These are phyloP conservation scores for Chalciporus piperatus DNA, from an alignment of 768 basidiomycete genomes.

Conservation along the genomic window DNA sequence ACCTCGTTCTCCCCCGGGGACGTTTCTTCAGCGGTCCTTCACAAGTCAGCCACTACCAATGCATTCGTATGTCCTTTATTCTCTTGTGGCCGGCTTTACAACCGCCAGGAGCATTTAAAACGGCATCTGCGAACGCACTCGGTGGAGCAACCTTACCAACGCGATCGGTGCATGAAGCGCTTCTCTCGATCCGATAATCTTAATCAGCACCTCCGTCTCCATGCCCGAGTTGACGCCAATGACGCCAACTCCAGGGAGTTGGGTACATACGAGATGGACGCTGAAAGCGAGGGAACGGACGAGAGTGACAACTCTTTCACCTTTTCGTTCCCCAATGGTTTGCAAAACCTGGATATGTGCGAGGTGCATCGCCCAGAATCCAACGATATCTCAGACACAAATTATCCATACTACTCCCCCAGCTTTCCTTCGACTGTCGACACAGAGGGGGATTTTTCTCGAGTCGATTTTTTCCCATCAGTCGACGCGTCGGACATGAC, in stretches of 20 bases:
- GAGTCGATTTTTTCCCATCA: slow-evolving; percentile 18
- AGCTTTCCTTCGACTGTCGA: slow-evolving; percentile 14
- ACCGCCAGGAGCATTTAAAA: slow-evolving; percentile 89
- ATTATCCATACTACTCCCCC: slow-evolving; percentile 22
- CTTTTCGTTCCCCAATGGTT: slow-evolving; percentile 27
- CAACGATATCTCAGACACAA: slow-evolving; percentile 19
- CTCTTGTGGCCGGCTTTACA: slow-evolving; percentile 84
- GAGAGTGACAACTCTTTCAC: slow-evolving; percentile 29
- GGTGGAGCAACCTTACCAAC: slow-evolving; percentile 80
- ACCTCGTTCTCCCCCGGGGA: slow-evolving; percentile 21
- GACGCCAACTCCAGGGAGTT: slow-evolving; percentile 26
- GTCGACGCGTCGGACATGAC: slow-evolving; percentile 24
- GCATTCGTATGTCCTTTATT: slow-evolving; percentile 80
- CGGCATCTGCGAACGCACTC: slow-evolving; percentile 87
- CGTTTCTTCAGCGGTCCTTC: slow-evolving; percentile 18
- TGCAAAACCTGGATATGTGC: slow-evolving; percentile 52
- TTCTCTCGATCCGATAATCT: slow-evolving; percentile 91
- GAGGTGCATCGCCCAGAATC: slow-evolving; percentile 37
- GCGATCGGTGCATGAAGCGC: slow-evolving; percentile 69
- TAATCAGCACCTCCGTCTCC: slow-evolving; percentile 82
- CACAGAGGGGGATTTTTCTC: slow-evolving; percentile 18
- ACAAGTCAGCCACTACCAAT: slow-evolving; percentile 44
- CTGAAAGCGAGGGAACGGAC: slow-evolving; percentile 36
- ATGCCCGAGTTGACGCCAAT: slow-evolving; percentile 40
- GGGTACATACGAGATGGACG: slow-evolving; percentile 26